These are phyloP conservation scores for Parietaria judaica DNA, from an alignment of 306 rosid genomes.

Conservation along the genomic window DNA sequence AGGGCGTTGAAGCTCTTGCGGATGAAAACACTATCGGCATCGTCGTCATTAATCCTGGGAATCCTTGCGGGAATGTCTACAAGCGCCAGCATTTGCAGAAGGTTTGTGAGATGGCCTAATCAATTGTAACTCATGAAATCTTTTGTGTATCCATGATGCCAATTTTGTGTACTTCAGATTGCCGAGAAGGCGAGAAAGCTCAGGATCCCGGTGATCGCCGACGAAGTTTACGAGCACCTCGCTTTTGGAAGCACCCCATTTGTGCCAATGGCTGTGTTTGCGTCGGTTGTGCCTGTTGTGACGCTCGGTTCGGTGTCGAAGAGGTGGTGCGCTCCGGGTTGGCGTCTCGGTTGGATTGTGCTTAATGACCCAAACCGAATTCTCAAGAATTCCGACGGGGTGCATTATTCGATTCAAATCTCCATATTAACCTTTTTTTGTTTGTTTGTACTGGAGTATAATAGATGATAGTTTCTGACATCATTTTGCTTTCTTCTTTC, in stretches of 20 bases:
- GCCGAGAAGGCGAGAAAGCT: conserved; percentile 44
- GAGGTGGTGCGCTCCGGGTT: conserved; percentile 39
- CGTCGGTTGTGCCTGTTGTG: conserved; percentile 32
- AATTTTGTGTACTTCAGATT: conserved; percentile 5
- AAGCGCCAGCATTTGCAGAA: conserved; percentile 19
- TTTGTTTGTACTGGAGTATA: background rate
- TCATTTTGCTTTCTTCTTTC: background rate
- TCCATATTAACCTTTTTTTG: background rate
- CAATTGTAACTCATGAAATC: background rate
- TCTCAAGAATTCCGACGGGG: conserved; percentile 29
- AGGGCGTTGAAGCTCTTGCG: conserved; percentile 20
- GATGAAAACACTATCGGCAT: conserved; percentile 26
- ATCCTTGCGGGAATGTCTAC: conserved; percentile 34
- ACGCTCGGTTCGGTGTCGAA: conserved; percentile 45
- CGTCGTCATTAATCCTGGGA: conserved; percentile 30
- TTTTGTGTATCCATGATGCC: background rate
- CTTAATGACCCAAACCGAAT: conserved; percentile 25
- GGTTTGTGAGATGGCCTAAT: conserved; percentile 1
- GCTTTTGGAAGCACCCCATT: conserved; percentile 34
- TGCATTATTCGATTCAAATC: background rate
- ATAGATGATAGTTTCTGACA: background rate
- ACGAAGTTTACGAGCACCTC: conserved; percentile 36
- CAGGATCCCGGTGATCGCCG: conserved; percentile 31
- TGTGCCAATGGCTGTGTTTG: conserved; percentile 40
- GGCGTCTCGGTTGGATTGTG: conserved; percentile 46